phyloP scores from a whole-genome alignment of 129 eudicot genomes.

The Lonicera japonica region DNA sequence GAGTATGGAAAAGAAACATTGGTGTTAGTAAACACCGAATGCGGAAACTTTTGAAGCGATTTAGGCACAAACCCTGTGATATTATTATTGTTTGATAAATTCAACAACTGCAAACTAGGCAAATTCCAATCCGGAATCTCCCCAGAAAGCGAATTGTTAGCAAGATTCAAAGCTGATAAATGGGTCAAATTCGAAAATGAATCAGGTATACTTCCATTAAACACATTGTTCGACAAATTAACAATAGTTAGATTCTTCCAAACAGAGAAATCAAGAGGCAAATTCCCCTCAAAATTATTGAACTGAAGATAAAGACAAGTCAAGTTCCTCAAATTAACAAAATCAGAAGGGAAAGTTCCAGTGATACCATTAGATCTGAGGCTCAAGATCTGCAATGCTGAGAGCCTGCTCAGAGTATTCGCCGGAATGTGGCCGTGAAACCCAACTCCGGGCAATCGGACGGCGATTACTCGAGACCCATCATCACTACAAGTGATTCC shows the following conservation, averaged over 20 bases:
- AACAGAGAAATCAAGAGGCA: constrained; percentile 71
- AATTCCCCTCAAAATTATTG: constrained; percentile 59
- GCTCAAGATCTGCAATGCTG: constrained; percentile 91
- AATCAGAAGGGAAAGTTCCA: constrained; percentile 72
- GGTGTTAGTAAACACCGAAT: constrained; percentile 65
- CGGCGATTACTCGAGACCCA: constrained; percentile 55
- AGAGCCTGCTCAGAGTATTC: constrained; percentile 59
- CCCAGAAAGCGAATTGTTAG: constrained; percentile 68
- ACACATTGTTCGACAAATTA: constrained; percentile 66
- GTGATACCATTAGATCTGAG: constrained; percentile 79
- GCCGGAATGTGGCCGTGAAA: constrained; percentile 70
- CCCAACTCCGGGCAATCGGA: constrained; percentile 85
- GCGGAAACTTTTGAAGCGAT: constrained; percentile 67
- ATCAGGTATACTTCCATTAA: constrained; percentile 61
- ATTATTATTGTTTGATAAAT: constrained; percentile 57
- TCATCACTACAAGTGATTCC: constrained; percentile 77
- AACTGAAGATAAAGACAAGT: constrained; percentile 69
- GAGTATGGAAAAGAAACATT: constrained; percentile 36
- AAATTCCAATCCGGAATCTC: constrained; percentile 58
- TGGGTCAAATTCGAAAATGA: constrained; percentile 44
- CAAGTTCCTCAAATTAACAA: constrained; percentile 48
- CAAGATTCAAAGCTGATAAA: constrained; percentile 66
- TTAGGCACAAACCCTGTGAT: constrained; percentile 64
- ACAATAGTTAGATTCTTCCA: constrained; percentile 73
- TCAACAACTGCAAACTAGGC: constrained; percentile 46